Evolutionary conservation across 2,329 filamentous ascomycete species (phyloP).

Genomic region (Xylariaceae sp.): DNA sequence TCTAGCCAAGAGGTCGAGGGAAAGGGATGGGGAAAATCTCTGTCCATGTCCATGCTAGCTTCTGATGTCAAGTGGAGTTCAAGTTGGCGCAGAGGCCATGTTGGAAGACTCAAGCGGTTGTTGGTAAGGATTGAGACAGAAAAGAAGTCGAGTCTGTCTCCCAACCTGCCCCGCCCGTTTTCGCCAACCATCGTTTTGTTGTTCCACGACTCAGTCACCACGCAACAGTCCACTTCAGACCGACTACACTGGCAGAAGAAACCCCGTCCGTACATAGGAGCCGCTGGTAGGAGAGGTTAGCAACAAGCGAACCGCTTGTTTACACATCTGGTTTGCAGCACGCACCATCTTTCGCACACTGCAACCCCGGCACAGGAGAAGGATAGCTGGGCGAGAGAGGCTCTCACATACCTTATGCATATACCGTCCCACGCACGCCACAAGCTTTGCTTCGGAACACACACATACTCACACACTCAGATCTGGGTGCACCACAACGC

Average conservation of each 20-base stretch:
- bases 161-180: background rate
- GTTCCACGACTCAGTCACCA: background rate
- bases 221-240: background rate
- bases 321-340: slow-evolving; percentile 15
- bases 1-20: background rate
- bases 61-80: too few species aligned
- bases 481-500: slow-evolving; percentile 4
- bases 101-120: background rate
- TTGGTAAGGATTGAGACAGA: background rate
- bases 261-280: background rate
- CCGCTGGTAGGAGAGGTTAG: too few species aligned
- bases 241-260: background rate
- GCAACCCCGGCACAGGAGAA: slow-evolving; percentile 13
- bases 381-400: background rate
- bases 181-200: background rate
- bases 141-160: background rate
- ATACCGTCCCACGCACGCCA: background rate
- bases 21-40: background rate
- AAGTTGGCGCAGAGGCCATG: background rate
- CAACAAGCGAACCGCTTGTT: slow-evolving; percentile 7
- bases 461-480: slow-evolving; percentile 2
- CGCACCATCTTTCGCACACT: slow-evolving; percentile 27
- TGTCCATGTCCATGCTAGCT: background rate
- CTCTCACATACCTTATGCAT: slow-evolving; percentile 8
- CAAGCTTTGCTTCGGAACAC: too few species aligned